Evolutionary conservation across 139 green algal species (phyloP).

Genomic region (Zygnema circumcarinatum): DNA sequence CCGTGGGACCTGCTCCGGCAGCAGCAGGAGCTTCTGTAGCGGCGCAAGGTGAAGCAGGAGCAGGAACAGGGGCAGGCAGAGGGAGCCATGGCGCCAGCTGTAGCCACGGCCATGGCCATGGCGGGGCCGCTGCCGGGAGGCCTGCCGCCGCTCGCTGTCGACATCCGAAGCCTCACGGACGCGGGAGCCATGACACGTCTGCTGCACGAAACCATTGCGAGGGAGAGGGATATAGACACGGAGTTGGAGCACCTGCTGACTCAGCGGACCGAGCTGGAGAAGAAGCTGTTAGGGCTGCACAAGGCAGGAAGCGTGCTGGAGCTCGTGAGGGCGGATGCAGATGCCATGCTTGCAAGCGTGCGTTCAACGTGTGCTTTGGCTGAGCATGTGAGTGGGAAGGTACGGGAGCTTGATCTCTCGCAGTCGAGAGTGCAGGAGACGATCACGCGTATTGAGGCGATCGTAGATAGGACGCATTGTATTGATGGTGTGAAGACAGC

Average conservation of each 20-base stretch:
- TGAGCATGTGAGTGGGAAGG: conserved; percentile 84
- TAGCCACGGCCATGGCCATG: not conserved
- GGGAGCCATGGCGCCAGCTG: not conserved
- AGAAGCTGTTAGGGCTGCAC: conserved; percentile 20
- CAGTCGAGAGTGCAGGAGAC: conserved; percentile 74
- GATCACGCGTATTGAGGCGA: conserved; percentile 71
- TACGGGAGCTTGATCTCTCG: conserved; percentile 80
- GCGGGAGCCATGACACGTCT: conserved; percentile 55
- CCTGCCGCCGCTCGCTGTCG: not conserved
- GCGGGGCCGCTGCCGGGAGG: not conserved
- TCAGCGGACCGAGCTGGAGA: conserved; percentile 37
- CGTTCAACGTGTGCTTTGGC: conserved; percentile 75
- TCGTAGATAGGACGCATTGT: conserved; percentile 80
- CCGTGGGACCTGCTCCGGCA: too few relatives aligned
- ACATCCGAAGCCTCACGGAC: conserved; percentile 44
- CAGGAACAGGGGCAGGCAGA: too few relatives aligned
- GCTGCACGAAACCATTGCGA: conserved; percentile 76
- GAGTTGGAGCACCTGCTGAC: conserved; percentile 65
- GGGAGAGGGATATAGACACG: conserved; percentile 80
- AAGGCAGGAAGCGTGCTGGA: conserved; percentile 68
- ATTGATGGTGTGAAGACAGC: conserved; percentile 76
- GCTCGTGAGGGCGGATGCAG: conserved; percentile 77
- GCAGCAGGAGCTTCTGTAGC: too few relatives aligned
- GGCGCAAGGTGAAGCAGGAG: too few relatives aligned
- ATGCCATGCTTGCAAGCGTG: conserved; percentile 69